Percentiles rank a stretch among this genome's conserved stretches.
Evolutionary conservation across 352 stramenopile genomes (phyloP).

Genomic region (Phytophthora sansomeana): DNA sequence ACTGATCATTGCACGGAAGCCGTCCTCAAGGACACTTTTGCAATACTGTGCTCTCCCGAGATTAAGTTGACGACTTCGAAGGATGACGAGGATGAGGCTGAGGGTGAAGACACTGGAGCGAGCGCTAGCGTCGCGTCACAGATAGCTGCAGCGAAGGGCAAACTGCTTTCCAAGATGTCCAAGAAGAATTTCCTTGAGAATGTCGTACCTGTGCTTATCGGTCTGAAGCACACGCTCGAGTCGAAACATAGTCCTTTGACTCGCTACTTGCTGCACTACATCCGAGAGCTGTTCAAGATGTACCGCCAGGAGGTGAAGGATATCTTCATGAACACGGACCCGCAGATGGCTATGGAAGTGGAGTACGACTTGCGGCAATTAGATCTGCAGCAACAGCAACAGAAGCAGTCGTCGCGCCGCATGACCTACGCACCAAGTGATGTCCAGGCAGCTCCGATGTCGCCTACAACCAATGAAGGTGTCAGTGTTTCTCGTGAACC

Average conservation of each 20-base stretch:
- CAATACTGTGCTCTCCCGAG: constrained; percentile 84
- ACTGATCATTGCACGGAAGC: constrained; percentile 89
- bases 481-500: constrained; percentile 17
- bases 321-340: constrained; percentile 91
- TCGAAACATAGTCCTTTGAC: constrained; percentile 94
- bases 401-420: constrained; percentile 40
- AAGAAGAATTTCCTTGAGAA: constrained; percentile 98
- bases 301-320: constrained; percentile 95
- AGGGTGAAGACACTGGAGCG: constrained; percentile 66
- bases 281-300: constrained; percentile 94
- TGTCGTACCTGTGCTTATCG: constrained; percentile 96
- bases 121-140: constrained; percentile 63
- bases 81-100: constrained; percentile 63
- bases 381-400: constrained; percentile 71
- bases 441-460: constrained; percentile 17
- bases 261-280: constrained; percentile 94
- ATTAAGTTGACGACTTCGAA: constrained; percentile 83
- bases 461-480: constrained; percentile 15
- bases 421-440: constrained; percentile 25
- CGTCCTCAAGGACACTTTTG: constrained; percentile 89
- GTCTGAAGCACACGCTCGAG: constrained; percentile 96
- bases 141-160: constrained; percentile 91
- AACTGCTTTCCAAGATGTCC: constrained; percentile 95
- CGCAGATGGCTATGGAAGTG: constrained; percentile 95
- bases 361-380: constrained; percentile 95